Evolutionary conservation across 331 rosid species (phyloP).

Genomic region (Acacia concinna): DNA sequence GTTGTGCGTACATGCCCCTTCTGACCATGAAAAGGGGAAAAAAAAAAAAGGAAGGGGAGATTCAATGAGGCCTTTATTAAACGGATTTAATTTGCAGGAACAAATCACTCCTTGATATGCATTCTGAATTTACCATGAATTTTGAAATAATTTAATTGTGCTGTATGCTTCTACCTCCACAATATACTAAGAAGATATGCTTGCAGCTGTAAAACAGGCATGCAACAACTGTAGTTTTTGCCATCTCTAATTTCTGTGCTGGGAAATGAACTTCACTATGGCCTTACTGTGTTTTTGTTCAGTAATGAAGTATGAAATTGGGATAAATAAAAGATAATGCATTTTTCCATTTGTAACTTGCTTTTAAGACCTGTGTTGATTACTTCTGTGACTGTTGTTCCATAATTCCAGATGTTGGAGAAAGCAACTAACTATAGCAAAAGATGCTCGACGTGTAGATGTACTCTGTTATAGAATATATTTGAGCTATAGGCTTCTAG

Average conservation of each 20-base stretch:
- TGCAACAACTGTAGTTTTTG: constrained; percentile 2
- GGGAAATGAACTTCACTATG: constrained; percentile 17
- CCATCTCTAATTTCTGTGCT: not conserved
- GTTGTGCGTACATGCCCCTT: constrained; percentile 3
- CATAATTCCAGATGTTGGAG: constrained; percentile 76
- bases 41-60: not conserved
- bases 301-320: constrained; percentile 1
- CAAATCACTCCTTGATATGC: constrained; percentile 7
- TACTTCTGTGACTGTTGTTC: constrained; percentile 33
- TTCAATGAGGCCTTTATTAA: constrained; percentile 3
- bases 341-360: constrained; percentile 21
- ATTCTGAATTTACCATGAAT: not conserved
- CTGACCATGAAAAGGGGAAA: not conserved
- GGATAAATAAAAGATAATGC: not conserved
- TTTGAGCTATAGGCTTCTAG: constrained; percentile 86
- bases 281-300: constrained; percentile 24
- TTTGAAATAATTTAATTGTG: not conserved
- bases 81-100: constrained; percentile 17
- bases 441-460: constrained; percentile 99
- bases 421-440: constrained; percentile 87
- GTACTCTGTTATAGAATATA: constrained; percentile 85
- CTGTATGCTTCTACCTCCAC: not conserved
- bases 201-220: constrained; percentile 6
- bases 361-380: constrained; percentile 28
- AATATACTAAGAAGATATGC: not conserved